Base-by-base conservation (phyloP, 176 grass and related monocot species). In the Phyllostachys edulis region DNA sequence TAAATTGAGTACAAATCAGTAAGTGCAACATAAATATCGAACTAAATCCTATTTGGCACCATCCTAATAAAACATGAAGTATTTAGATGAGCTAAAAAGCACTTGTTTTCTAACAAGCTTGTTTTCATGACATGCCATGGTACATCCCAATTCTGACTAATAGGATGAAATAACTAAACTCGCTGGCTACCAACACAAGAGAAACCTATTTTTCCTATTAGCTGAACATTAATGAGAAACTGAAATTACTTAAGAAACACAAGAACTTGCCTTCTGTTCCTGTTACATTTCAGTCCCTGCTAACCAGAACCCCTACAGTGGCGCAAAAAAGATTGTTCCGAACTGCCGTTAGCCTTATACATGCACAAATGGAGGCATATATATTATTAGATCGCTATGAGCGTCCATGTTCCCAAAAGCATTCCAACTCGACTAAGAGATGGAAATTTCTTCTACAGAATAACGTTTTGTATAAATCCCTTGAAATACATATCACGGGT, bases 261-360 rank as follows among this genome's bases (percentile, higher is more conserved):
- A 76, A 76, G 51, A 51, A 57, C 34, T 76, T 76, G 70, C 45
- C 50, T 57, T 76, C 32, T 76, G 50, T 78, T 42, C 50, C 27
- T 59, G 26, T 46, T 77, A 47, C 7, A 47, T 85, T 69, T 29
- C 57, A 80, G 20, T 55, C 44, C 56, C 15, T 73, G 34, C 57
- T 64, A 79, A 80, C 44, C 20, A 63, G 34, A 73, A 64, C 6
- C 29, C 14, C 59, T 80, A 80, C 16, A 51, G 68, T 41, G 15
- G 9, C 6, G 36, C 5, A 40, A 78, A 61, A 85, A 47, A 3
- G 38, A 60, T 36, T 69, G 81, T 75, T 40, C 32, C 9, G 1
- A 65, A 75, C 34, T 29, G 44, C 15, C 15, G 5, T 41, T 75
- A 42, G 34, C 15, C 60, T 54, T 66, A 64, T 54, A 74, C 21